phyloP scores from a whole-genome alignment of 2,329 filamentous ascomycete species.

The Alternaria dauci region DNA sequence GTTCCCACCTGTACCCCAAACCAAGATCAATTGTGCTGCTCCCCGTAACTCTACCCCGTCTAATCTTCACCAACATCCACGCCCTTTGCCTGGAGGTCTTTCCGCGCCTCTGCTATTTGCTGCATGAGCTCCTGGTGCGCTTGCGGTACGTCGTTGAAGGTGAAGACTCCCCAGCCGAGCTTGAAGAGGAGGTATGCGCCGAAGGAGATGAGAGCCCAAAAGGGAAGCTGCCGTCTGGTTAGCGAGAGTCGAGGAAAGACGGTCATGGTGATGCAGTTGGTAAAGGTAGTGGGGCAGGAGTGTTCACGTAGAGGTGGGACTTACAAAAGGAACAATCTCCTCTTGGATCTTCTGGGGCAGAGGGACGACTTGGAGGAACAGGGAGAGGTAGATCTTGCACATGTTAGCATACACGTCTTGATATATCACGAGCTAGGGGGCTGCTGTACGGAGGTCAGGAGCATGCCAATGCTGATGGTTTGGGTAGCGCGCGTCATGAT shows the following conservation, averaged over 20 bases:
- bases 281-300: background rate
- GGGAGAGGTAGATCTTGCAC: slow-evolving; percentile 83
- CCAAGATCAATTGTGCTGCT: slow-evolving; percentile 10
- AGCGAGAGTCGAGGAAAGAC: slow-evolving; percentile 1
- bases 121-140: slow-evolving; percentile 88
- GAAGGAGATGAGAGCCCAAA: slow-evolving; percentile 91
- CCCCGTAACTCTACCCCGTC: background rate
- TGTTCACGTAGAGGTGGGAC: slow-evolving; percentile 48
- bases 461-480: slow-evolving; percentile 84
- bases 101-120: slow-evolving; percentile 81
- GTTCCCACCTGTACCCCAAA: slow-evolving; percentile 3
- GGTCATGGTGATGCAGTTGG: background rate
- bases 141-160: slow-evolving; percentile 94
- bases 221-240: slow-evolving; percentile 72
- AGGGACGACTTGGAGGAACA: slow-evolving; percentile 84
- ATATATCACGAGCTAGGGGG: slow-evolving; percentile 11
- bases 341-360: slow-evolving; percentile 79
- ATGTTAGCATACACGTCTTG: slow-evolving; percentile 29
- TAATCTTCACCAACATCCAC: slow-evolving; percentile 75
- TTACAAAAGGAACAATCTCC: slow-evolving; percentile 88
- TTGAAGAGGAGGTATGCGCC: slow-evolving; percentile 91
- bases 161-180: slow-evolving; percentile 90
- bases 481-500: slow-evolving; percentile 95
- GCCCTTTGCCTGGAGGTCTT: slow-evolving; percentile 75
- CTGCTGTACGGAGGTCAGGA: slow-evolving; percentile 81